Evolutionary conservation across 768 basidiomycete species (phyloP).

Genomic region (Podaxis carcinomalis): DNA sequence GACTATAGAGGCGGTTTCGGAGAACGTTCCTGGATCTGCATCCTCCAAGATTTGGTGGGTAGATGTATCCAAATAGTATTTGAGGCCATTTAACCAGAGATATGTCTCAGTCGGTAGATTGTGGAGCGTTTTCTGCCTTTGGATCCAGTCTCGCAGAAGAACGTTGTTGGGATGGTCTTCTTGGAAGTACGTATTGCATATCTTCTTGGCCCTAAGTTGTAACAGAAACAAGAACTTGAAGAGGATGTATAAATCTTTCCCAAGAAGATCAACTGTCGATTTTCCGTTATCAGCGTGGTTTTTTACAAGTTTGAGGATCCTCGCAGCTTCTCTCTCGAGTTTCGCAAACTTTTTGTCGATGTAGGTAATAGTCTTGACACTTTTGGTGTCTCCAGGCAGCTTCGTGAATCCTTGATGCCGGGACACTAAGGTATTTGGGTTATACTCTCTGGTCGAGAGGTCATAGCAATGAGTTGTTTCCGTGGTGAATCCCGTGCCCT

Average conservation of each 20-base stretch:
- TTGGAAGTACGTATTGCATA: constrained; percentile 21
- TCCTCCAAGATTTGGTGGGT: constrained; percentile 20
- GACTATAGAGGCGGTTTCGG: not conserved
- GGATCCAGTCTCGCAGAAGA: constrained; percentile 20
- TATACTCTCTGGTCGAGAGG: constrained; percentile 10
- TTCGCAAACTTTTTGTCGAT: constrained; percentile 23
- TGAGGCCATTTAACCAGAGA: constrained; percentile 26
- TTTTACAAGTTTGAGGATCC: constrained; percentile 19
- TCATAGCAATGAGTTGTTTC: constrained; percentile 21
- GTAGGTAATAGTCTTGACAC: constrained; percentile 20
- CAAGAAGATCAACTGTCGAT: constrained; percentile 17
- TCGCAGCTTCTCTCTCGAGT: constrained; percentile 24
- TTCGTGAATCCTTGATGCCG: constrained; percentile 19
- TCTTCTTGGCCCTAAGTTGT: constrained; percentile 25
- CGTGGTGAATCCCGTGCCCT: constrained; percentile 3
- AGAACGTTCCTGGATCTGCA: constrained; percentile 13
- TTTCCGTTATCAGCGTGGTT: not conserved
- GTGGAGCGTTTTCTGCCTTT: constrained; percentile 17
- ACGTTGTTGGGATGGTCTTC: constrained; percentile 21
- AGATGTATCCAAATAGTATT: constrained; percentile 27
- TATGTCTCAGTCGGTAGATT: constrained; percentile 18
- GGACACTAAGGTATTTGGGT: constrained; percentile 9
- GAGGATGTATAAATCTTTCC: constrained; percentile 24
- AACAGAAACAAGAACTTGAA: constrained; percentile 34
- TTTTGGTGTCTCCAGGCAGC: constrained; percentile 22